Evolutionary conservation across 208 protist genomes (phyloP).

Genomic region (Acanthamoeba triangularis): DNA sequence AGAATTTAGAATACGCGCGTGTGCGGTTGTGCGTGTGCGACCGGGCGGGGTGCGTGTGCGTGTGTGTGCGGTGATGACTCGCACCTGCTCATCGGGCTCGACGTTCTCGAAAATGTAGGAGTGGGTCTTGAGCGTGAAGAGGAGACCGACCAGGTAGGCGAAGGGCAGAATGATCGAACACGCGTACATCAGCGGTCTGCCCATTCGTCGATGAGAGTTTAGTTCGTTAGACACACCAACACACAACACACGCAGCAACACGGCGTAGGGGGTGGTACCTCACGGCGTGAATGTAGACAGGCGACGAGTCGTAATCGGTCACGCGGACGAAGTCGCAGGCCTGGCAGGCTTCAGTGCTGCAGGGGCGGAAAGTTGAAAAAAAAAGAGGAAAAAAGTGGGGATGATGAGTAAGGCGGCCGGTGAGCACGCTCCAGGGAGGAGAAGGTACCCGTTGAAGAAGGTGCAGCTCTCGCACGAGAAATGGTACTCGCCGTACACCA

Average conservation of each 20-base stretch:
- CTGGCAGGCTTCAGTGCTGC: neutral
- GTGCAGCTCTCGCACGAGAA: conserved; percentile 3
- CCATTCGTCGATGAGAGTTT: too few relatives aligned
- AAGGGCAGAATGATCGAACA: conserved; percentile 84
- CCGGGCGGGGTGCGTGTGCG: too few relatives aligned
- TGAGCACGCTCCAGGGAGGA: neutral
- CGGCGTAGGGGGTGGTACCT: neutral
- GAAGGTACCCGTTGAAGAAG: neutral
- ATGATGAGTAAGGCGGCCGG: neutral
- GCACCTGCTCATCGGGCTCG: conserved; percentile 70
- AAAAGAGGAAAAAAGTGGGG: too few relatives aligned
- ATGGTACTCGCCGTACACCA: conserved; percentile 80
- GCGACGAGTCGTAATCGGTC: conserved; percentile 40
- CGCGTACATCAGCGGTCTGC: conserved; percentile 85
- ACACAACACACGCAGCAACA: neutral
- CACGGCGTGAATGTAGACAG: conserved; percentile 80
- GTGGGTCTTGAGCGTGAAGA: conserved; percentile 91
- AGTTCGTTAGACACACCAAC: neutral
- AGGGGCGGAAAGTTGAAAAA: neutral
- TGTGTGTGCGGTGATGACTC: neutral
- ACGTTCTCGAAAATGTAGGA: conserved; percentile 83
- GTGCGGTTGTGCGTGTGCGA: too few relatives aligned
- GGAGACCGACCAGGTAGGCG: conserved; percentile 88
- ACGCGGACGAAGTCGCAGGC: neutral
- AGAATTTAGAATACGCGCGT: neutral